Evolutionary conservation across 2,329 filamentous ascomycete genomes (phyloP).

Genomic region (Gnomoniopsis smithogilvyi): DNA sequence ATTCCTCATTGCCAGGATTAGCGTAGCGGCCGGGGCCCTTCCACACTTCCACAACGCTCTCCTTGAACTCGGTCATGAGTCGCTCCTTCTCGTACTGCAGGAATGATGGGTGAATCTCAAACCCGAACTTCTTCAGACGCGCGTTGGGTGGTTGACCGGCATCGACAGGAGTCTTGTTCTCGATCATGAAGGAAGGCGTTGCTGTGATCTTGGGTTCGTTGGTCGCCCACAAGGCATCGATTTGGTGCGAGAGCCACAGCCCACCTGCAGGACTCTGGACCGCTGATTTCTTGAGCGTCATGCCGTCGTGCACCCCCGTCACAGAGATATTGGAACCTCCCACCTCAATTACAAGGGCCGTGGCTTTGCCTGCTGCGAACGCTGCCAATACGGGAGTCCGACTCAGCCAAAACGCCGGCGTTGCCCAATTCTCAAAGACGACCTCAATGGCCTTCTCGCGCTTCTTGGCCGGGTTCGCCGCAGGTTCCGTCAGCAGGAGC

Average conservation of each 20-base stretch:
- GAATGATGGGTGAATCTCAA: slow-evolving; percentile 66
- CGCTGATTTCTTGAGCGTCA: slow-evolving; percentile 87
- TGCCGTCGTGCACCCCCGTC: slow-evolving; percentile 88
- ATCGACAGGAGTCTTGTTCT: slow-evolving; percentile 85
- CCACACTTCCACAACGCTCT: slow-evolving; percentile 95
- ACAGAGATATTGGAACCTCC: slow-evolving; percentile 86
- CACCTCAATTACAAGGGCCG: slow-evolving; percentile 87
- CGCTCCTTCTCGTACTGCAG: slow-evolving; percentile 85
- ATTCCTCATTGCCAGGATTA: slow-evolving; percentile 70
- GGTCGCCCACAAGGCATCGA: slow-evolving; percentile 73
- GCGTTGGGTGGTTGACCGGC: slow-evolving; percentile 77
- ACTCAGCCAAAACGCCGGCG: slow-evolving; percentile 90
- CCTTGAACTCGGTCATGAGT: slow-evolving; percentile 93
- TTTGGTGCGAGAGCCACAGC: slow-evolving; percentile 84
- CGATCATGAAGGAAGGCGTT: slow-evolving; percentile 82
- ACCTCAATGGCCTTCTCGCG: slow-evolving; percentile 94
- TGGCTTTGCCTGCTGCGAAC: slow-evolving; percentile 90
- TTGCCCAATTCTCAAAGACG: slow-evolving; percentile 95
- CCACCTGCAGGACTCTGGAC: slow-evolving; percentile 83
- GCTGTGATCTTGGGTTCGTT: slow-evolving; percentile 69
- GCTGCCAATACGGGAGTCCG: slow-evolving; percentile 85
- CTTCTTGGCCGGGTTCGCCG: slow-evolving; percentile 85
- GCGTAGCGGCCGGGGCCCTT: slow-evolving; percentile 69
- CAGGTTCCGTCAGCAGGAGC: slow-evolving; percentile 87
- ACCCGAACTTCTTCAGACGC: slow-evolving; percentile 66